Percentiles rank a stretch among this genome's conserved stretches.
Evolutionary conservation across 371 early-diverging fungal species (phyloP).

Genomic region (Zancudomyces culisetae): DNA sequence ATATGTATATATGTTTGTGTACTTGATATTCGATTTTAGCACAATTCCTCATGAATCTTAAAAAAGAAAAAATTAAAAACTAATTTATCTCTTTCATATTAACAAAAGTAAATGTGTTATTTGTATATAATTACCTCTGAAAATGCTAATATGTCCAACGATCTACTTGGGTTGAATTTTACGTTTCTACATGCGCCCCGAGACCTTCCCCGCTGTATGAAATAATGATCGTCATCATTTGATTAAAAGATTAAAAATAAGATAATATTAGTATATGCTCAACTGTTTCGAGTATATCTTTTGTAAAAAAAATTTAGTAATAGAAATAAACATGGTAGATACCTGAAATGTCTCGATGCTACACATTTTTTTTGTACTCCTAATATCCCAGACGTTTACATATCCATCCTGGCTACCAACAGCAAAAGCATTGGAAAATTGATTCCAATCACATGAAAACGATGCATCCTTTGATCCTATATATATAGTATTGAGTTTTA

Average conservation of each 20-base stretch:
- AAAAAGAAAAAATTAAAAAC: background rate
- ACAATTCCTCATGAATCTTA: too few species aligned
- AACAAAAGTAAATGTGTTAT: too few species aligned
- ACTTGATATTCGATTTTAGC: too few species aligned
- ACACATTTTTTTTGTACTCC: constrained; percentile 14
- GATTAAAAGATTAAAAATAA: background rate
- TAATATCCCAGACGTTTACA: constrained; percentile 56
- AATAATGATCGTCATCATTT: background rate
- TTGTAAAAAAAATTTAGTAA: background rate
- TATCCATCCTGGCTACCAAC: constrained; percentile 66
- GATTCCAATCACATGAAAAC: constrained; percentile 70
- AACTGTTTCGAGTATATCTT: background rate
- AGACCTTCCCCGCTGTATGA: constrained; percentile 27
- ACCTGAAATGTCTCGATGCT: constrained; percentile 35
- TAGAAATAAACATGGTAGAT: background rate
- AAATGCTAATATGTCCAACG: constrained; percentile 40
- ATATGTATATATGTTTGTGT: too few species aligned
- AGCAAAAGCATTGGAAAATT: constrained; percentile 47
- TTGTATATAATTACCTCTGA: constrained; percentile 28
- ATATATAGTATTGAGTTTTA: too few species aligned
- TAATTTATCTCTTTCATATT: background rate
- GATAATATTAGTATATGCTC: background rate
- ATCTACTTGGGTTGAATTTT: constrained; percentile 43
- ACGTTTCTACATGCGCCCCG: constrained; percentile 42
- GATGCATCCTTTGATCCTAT: constrained; percentile 20